Percentiles rank a stretch among this genome's conserved stretches.
phyloP scores from a whole-genome alignment of 2,329 filamentous ascomycete species.

The Arthrobotrys pseudoclavata region DNA sequence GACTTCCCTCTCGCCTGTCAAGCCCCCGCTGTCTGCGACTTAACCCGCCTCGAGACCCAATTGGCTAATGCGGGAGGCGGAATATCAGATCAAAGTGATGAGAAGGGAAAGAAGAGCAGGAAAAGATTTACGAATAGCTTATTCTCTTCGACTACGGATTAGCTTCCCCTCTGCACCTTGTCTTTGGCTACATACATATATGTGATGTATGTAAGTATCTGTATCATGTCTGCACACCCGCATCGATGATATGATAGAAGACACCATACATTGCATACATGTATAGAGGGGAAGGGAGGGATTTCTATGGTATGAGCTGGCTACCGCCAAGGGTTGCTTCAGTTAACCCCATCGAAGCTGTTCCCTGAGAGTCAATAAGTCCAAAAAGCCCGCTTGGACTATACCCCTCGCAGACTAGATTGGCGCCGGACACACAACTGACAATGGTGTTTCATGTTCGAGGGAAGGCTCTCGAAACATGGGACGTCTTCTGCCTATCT shows the following conservation, averaged over 20 bases:
- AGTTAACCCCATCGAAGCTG: constrained; percentile 28
- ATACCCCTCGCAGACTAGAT: constrained; percentile 49
- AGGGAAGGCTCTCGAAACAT: constrained; percentile 48
- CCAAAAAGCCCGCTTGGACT: constrained; percentile 43
- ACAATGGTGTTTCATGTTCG: constrained; percentile 42
- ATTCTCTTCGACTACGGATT: constrained; percentile 26
- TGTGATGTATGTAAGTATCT: constrained; percentile 9
- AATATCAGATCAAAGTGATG: constrained; percentile 12
- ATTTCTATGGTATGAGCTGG: constrained; percentile 34
- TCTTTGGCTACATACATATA: constrained; percentile 14
- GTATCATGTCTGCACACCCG: constrained; percentile 27
- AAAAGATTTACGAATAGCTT: constrained; percentile 36
- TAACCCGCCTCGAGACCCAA: constrained; percentile 36
- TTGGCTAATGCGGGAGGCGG: constrained; percentile 50
- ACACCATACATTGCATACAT: neutral
- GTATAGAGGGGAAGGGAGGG: constrained; percentile 1
- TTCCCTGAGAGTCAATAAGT: constrained; percentile 36
- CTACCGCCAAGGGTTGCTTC: constrained; percentile 40
- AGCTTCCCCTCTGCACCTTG: neutral
- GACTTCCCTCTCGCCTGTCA: constrained; percentile 48
- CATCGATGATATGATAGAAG: constrained; percentile 25
- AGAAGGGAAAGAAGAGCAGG: constrained; percentile 31
- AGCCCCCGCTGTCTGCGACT: constrained; percentile 45
- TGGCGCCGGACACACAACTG: constrained; percentile 25
- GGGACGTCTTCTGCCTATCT: neutral